Percentiles rank a stretch among this genome's conserved stretches.
These are phyloP conservation scores for Luffa aegyptiaca DNA, from an alignment of 306 rosid species.

Conservation along the genomic window DNA sequence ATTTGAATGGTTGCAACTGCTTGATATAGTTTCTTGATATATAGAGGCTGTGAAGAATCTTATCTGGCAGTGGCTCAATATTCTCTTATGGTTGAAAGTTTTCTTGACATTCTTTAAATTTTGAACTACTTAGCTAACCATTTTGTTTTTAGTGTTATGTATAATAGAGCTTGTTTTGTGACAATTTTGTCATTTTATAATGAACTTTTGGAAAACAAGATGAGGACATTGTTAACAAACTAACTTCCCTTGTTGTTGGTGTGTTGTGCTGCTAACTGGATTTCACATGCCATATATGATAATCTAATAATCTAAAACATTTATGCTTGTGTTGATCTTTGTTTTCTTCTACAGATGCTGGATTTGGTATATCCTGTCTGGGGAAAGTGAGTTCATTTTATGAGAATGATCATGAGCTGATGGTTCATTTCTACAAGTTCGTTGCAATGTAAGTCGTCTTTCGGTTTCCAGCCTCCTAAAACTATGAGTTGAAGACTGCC, in stretches of 20 bases:
- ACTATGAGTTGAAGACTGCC: not conserved
- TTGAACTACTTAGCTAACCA: not conserved
- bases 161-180: not conserved
- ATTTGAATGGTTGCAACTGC: not conserved
- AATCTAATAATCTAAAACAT: not conserved
- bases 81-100: not conserved
- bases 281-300: not conserved
- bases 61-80: not conserved
- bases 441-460: constrained; percentile 39
- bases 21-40: not conserved
- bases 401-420: constrained; percentile 66
- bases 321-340: not conserved
- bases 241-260: not conserved
- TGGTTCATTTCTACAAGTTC: constrained; percentile 58
- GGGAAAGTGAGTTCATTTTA: constrained; percentile 52
- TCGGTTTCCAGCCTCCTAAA: not conserved
- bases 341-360: constrained; percentile 42
- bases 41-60: not conserved
- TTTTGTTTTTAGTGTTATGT: not conserved
- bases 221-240: not conserved
- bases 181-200: not conserved
- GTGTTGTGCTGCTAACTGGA: not conserved
- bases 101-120: not conserved
- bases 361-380: constrained; percentile 61
- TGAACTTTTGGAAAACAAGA: not conserved